Percentiles rank a stretch among this genome's conserved stretches.
phyloP scores from a whole-genome alignment of 352 stramenopile species.

The Globisporangium canariense region DNA sequence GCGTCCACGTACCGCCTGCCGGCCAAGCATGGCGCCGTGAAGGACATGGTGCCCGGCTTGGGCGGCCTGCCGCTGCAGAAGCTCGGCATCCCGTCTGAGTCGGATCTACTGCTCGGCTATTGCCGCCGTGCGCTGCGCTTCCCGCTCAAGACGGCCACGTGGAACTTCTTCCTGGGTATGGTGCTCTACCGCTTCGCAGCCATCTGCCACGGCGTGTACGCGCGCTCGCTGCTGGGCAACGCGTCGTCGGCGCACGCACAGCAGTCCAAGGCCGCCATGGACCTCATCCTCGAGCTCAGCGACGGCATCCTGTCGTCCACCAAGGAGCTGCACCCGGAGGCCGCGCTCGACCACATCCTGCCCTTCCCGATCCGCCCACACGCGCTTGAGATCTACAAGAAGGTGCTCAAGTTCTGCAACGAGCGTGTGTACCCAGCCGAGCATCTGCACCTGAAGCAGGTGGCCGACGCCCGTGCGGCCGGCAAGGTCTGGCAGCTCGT shows the following conservation, averaged over 20 bases:
- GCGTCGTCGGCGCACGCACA: constrained; percentile 76
- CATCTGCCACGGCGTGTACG: constrained; percentile 81
- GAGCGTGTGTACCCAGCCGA: constrained; percentile 90
- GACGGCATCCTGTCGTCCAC: constrained; percentile 31
- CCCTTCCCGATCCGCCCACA: constrained; percentile 77
- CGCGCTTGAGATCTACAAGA: constrained; percentile 77
- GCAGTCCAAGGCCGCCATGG: constrained; percentile 64
- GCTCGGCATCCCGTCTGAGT: constrained; percentile 62
- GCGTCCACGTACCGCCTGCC: constrained; percentile 54
- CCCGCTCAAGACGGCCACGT: constrained; percentile 47
- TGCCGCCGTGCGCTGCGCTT: constrained; percentile 50
- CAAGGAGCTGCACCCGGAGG: constrained; percentile 40
- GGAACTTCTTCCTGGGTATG: constrained; percentile 76
- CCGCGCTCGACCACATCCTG: constrained; percentile 49
- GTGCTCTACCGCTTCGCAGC: constrained; percentile 74
- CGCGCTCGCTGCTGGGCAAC: constrained; percentile 67
- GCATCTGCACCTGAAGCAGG: constrained; percentile 75
- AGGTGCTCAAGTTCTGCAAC: constrained; percentile 87
- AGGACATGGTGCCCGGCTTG: constrained; percentile 54
- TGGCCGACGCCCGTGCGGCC: constrained; percentile 44
- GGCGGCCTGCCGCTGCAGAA: constrained; percentile 38
- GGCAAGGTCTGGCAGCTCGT: constrained; percentile 78
- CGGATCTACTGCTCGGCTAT: constrained; percentile 57
- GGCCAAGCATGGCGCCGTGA: constrained; percentile 30
- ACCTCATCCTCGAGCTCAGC: constrained; percentile 49